Percentiles rank a stretch among this genome's conserved stretches.
phyloP scores from a whole-genome alignment of 2,329 filamentous ascomycete genomes.

The Clarireedia paspali region DNA sequence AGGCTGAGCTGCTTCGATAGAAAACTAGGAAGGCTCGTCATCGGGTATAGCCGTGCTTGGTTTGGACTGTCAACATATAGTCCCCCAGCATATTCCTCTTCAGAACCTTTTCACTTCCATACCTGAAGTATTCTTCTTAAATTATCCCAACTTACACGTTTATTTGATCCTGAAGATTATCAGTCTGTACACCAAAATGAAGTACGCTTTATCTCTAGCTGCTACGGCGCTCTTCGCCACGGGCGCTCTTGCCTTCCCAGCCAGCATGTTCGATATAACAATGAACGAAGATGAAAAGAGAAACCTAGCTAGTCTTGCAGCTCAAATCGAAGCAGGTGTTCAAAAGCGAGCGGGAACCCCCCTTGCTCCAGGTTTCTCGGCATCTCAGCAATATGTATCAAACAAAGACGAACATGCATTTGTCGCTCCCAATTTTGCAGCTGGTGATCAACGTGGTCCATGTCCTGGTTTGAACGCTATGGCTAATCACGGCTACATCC shows the following conservation, averaged over 20 bases:
- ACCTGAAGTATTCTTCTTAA: background rate
- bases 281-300: slow-evolving; percentile 16
- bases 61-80: no score
- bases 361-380: slow-evolving; percentile 11
- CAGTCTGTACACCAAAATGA: slow-evolving; percentile 9
- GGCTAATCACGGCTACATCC: slow-evolving; percentile 37
- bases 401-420: slow-evolving; percentile 16
- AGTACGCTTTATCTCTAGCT: slow-evolving; percentile 8
- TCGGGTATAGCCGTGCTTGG: no score
- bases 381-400: slow-evolving; percentile 19
- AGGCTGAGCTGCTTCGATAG: no score
- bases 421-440: slow-evolving; percentile 1
- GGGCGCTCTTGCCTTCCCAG: slow-evolving; percentile 14
- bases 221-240: slow-evolving; percentile 8
- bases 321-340: slow-evolving; percentile 11
- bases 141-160: no score
- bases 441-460: slow-evolving; percentile 17
- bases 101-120: background rate
- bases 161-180: background rate
- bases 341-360: slow-evolving; percentile 6
- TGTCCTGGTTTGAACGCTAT: slow-evolving; percentile 37
- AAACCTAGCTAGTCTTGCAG: slow-evolving; percentile 11
- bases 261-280: slow-evolving; percentile 17
- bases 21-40: no score
- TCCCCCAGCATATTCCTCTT: no score